phyloP scores from a whole-genome alignment of 73 alveolate genomes.

The Tetrahymena borealis region DNA sequence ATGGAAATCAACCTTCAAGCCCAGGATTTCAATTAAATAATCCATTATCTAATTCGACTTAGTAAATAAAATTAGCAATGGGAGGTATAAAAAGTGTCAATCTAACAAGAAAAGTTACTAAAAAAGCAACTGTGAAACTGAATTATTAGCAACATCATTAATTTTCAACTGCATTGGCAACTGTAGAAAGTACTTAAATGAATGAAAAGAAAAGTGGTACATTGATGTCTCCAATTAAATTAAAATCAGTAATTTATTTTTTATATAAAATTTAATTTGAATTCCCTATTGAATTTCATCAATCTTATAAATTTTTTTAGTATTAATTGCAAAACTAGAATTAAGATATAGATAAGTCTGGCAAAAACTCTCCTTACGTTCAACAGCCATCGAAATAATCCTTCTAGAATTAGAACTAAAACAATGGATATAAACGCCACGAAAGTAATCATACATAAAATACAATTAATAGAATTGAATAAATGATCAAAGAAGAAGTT shows the following conservation, averaged over 20 bases:
- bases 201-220: not conserved
- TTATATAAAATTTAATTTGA: not conserved
- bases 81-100: not conserved
- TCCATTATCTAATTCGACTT: not conserved
- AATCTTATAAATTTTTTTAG: not conserved
- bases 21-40: not conserved
- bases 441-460: not conserved
- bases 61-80: not conserved
- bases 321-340: not conserved
- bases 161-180: not conserved
- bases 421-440: not conserved
- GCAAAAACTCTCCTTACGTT: not conserved
- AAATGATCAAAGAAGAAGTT: not conserved
- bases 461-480: not conserved
- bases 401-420: not conserved
- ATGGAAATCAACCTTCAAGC: not conserved
- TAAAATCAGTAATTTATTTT: not conserved
- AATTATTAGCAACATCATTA: not conserved
- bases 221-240: not conserved
- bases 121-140: not conserved
- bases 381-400: not conserved
- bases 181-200: not conserved
- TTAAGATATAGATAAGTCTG: not conserved
- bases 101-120: not conserved
- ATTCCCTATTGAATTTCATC: too few relatives aligned